Evolutionary conservation across 768 basidiomycete genomes (phyloP).

Genomic region (Xerocomus potaroensis): DNA sequence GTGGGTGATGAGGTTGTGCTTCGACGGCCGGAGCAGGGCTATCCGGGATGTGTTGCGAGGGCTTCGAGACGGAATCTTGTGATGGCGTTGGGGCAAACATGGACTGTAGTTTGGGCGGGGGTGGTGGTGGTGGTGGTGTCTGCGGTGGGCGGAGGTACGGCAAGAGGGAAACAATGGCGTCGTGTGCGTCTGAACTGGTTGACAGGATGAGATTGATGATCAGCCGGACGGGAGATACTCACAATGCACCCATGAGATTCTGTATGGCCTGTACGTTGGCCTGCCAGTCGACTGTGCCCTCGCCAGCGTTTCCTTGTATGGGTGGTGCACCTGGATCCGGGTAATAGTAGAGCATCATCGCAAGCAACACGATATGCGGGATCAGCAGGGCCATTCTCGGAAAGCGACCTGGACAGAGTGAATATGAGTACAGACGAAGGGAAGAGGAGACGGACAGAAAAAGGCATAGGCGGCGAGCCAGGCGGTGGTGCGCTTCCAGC

Average conservation of each 20-base stretch:
- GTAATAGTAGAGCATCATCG: constrained; percentile 63
- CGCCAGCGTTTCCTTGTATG: constrained; percentile 38
- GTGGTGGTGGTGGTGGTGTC: constrained; percentile 43
- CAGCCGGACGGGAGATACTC: constrained; percentile 23
- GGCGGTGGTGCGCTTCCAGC: constrained; percentile 63
- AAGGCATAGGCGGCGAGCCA: constrained; percentile 80
- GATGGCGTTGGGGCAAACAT: constrained; percentile 28
- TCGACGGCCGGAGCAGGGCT: background rate
- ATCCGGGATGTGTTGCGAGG: background rate
- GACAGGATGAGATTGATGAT: background rate
- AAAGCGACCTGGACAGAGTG: constrained; percentile 55
- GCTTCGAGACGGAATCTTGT: constrained; percentile 16
- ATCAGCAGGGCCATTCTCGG: constrained; percentile 68
- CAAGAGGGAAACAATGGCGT: constrained; percentile 46
- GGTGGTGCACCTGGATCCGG: constrained; percentile 37
- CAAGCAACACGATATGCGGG: constrained; percentile 59
- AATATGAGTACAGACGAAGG: background rate
- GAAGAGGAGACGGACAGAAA: constrained; percentile 55
- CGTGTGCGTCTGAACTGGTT: constrained; percentile 58
- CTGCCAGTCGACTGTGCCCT: constrained; percentile 76
- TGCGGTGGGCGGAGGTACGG: constrained; percentile 43
- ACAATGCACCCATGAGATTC: constrained; percentile 86
- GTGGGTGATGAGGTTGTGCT: constrained; percentile 29
- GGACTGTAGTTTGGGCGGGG: constrained; percentile 37
- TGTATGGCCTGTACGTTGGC: constrained; percentile 88